Evolutionary conservation across 495 filamentous ascomycete species (phyloP), one percentile per base, ranked within the genome.

Genomic region (Aspergillus egyptiacus): DNA sequence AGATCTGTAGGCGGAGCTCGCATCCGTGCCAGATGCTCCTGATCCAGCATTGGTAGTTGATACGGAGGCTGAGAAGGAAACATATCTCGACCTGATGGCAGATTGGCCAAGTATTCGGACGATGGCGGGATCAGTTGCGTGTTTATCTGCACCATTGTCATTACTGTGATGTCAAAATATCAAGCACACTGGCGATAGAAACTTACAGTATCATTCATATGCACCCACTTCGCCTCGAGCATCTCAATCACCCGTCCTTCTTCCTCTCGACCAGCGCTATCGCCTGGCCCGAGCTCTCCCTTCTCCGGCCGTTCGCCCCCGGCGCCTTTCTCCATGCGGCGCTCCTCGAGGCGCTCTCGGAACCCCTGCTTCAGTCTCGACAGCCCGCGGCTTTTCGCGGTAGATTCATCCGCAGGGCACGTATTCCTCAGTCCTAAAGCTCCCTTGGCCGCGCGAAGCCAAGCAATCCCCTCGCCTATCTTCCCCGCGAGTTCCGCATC

Each of bases 151-250:
- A 23, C n/a, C n/a, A n/a, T n/a, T n/a, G n/a, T n/a, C n/a, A n/a
- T n/a, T n/a, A n/a, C n/a, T n/a, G n/a, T n/a, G n/a, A n/a, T n/a
- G n/a, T n/a, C n/a, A n/a, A n/a, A n/a, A n/a, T n/a, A n/a, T n/a
- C n/a, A n/a, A n/a, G n/a, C n/a, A n/a, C n/a, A n/a, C n/a, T n/a
- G n/a, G n/a, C 36, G 15, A 15, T 14, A 32, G 36, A 36, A 14
- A 76, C 84, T 69, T 62, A 95, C 87, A 11, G 86, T 94, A 68
- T 96, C 89, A 64, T 98, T 98, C 69, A 87, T 80, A 67, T 89
- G 89, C 24, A 76, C 77, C 93, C 93, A 98, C 63, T 95, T 96
- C 38, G 72, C 74, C 61, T 95, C 84, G 45, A 98, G 64, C 82
- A 87, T 88, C 54, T 91, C 83, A 51, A 95, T 73, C 1, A 96